Evolutionary conservation across 2,329 filamentous ascomycete genomes (phyloP).

Genomic region (Pseudocercospora musae): DNA sequence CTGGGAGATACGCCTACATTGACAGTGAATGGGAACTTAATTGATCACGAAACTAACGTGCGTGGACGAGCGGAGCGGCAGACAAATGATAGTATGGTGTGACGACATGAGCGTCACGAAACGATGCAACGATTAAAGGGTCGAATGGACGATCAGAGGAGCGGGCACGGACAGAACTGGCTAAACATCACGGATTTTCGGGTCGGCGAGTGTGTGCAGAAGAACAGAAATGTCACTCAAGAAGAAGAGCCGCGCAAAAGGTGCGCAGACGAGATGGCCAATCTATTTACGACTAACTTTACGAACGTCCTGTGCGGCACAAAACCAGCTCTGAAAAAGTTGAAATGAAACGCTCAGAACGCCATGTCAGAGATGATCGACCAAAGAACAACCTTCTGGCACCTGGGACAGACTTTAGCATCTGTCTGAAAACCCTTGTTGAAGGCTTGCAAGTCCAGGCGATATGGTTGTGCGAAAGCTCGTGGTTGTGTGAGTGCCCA

Average conservation of each 20-base stretch:
- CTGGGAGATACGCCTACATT: neutral
- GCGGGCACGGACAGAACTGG: neutral
- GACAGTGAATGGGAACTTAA: neutral
- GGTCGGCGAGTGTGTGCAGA: neutral
- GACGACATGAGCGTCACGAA: neutral
- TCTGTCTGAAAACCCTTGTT: neutral
- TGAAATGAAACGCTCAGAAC: neutral
- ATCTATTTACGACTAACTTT: neutral
- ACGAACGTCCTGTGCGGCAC: neutral
- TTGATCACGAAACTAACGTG: neutral
- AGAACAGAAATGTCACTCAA: neutral
- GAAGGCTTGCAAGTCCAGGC: neutral
- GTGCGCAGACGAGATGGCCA: neutral
- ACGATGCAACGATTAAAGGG: neutral
- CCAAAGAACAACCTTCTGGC: neutral
- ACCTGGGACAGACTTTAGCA: neutral
- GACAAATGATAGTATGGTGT: conserved; percentile 1
- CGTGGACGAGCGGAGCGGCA: neutral
- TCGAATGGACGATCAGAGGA: neutral
- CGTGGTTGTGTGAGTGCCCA: neutral
- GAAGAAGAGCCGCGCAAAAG: neutral
- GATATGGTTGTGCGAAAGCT: neutral
- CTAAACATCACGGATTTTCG: too few relatives aligned
- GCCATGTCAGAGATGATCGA: neutral
- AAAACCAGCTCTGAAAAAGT: neutral